Base-by-base conservation (phyloP, 768 basidiomycete genomes). In the Boletus tomentosulus region DNA sequence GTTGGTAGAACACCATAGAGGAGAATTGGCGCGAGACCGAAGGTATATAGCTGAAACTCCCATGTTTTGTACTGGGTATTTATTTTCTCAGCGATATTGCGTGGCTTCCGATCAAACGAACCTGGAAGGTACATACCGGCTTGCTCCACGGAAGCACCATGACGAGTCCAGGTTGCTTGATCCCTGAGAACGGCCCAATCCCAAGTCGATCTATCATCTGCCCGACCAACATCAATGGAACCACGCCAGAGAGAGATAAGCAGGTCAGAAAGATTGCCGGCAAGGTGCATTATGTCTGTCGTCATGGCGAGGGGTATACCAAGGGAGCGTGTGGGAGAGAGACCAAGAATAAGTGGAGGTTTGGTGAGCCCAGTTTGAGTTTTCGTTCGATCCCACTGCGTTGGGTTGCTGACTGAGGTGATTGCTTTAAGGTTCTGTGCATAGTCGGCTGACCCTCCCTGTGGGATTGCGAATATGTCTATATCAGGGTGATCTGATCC, bases 231-330 rank as follows among this genome's bases (percentile, higher is more conserved):
- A 2, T 62, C 52, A 0, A 72, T 46, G 1, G 51, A 57, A 3
- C 66, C 62, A 5, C 58, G 58, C 62, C 68, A 69, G 3, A 70
- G 61, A 1, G 51, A 35, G 24, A 65, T 44, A 8, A 67, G 25
- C 1, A 66, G 62, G 3, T 72, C 65, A 0, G 57, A 46, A 0
- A 70, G 2, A 37, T 74, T 74, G 0, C 65, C 46, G 0, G 48
- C 48, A 1, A 74, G 62, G 56, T 78, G 75, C 77, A 81, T 81
- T 0, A 70, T 16, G 53, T 81, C 77, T 2, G 69, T 63, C 0
- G 64, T 54, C 57, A 78, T 78, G 27, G 63, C 66, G 0, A 44
- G 28, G 0, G 76, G 76, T 4, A 76, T 49, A 0, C 62, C 60
- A 9, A 77, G 64, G 0, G 49, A 64, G 3, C 31, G 48, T 0